Conservation (phyloP, 75 land plant genomes). For the Cryptomeria japonica region DNA sequence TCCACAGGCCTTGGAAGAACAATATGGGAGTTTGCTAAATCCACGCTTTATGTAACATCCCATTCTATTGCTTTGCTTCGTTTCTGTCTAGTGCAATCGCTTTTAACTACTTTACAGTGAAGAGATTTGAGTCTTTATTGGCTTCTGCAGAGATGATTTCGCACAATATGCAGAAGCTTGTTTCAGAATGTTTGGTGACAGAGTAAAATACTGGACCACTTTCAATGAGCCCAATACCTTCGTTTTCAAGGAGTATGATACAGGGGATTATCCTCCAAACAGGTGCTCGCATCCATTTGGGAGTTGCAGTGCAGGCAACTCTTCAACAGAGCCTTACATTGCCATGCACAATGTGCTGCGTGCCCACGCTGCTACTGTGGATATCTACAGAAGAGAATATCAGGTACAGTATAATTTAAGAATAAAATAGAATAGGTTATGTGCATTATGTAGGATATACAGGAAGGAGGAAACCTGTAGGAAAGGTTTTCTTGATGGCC, state of each 20-base stretch:
- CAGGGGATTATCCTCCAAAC: conserved; percentile 10
- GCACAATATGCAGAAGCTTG: conserved; percentile 38
- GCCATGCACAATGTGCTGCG: conserved; percentile 22
- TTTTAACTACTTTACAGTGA: neutral
- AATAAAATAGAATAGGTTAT: conserved; percentile 27
- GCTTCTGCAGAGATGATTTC: conserved; percentile 52
- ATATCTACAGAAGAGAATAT: conserved; percentile 12
- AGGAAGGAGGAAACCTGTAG: conserved; percentile 16
- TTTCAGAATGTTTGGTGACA: conserved; percentile 18
- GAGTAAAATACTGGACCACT: conserved; percentile 21
- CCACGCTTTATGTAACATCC: conserved; percentile 45
- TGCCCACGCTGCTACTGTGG: conserved; percentile 22
- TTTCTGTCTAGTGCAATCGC: neutral
- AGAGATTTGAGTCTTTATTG: neutral
- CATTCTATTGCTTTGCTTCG: too few relatives aligned
- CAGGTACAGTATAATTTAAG: conserved; percentile 6
- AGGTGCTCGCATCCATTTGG: conserved; percentile 15
- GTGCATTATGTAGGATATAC: conserved; percentile 34
- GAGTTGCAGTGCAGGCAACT: conserved; percentile 17
- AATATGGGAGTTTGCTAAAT: conserved; percentile 57
- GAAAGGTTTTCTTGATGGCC: neutral
- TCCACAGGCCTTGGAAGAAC: conserved; percentile 62
- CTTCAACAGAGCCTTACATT: conserved; percentile 17
- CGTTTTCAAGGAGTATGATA: conserved; percentile 6
- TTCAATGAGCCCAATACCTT: neutral